Conservation (phyloP, 352 stramenopile species). For the Thalassiosira hispida region DNA sequence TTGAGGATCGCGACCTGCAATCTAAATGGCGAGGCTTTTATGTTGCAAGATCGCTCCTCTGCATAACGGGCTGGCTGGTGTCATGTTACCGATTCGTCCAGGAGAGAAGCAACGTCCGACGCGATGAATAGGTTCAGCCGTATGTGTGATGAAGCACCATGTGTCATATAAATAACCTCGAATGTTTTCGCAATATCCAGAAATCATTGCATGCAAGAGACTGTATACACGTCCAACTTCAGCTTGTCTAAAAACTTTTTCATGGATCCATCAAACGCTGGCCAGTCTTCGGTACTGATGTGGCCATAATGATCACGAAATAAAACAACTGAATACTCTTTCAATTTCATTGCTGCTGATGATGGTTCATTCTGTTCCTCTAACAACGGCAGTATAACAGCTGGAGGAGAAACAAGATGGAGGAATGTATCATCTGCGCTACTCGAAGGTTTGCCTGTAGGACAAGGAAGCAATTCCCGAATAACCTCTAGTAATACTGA, state of each 20-base stretch:
- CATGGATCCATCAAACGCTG: constrained; percentile 44
- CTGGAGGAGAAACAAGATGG: constrained; percentile 32
- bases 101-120: constrained; percentile 2
- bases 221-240: constrained; percentile 56
- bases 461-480: constrained; percentile 33
- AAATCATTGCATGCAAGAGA: constrained; percentile 46
- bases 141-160: too few species aligned
- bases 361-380: constrained; percentile 8
- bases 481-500: constrained; percentile 33
- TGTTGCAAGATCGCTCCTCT: constrained; percentile 26
- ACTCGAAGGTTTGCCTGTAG: neutral
- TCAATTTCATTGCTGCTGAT: constrained; percentile 17
- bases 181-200: neutral
- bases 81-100: constrained; percentile 34
- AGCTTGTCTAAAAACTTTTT: constrained; percentile 43
- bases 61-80: constrained; percentile 32
- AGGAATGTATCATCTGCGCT: constrained; percentile 16
- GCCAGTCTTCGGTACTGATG: constrained; percentile 76
- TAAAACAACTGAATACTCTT: constrained; percentile 47
- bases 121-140: constrained; percentile 11
- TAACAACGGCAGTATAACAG: constrained; percentile 29
- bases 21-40: constrained; percentile 34
- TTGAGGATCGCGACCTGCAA: constrained; percentile 12
- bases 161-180: neutral
- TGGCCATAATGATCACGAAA: constrained; percentile 46